Conservation (phyloP, 805 yeast genomes). For the Saccharomycopsis fermentans region DNA sequence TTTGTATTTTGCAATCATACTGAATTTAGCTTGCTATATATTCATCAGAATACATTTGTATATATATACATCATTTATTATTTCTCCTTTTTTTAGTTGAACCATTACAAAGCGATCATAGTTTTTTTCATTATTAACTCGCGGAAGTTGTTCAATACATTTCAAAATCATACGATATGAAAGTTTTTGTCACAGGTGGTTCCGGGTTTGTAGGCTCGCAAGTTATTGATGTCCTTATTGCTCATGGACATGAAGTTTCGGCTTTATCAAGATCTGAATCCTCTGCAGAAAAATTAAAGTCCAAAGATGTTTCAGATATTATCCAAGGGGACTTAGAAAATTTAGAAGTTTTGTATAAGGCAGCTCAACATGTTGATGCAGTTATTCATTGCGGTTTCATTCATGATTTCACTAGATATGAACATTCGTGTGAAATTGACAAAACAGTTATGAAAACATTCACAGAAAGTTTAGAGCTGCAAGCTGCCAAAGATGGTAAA, state of each 20-base stretch:
- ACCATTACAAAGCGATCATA: too few relatives aligned
- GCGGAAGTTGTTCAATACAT: too few relatives aligned
- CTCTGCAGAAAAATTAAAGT: slow-evolving; percentile 23
- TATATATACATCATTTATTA: too few relatives aligned
- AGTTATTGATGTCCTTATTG: slow-evolving; percentile 21
- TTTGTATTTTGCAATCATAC: too few relatives aligned
- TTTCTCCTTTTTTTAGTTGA: too few relatives aligned
- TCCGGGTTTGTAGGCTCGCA: slow-evolving; percentile 27
- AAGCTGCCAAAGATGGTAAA: background rate
- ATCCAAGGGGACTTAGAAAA: slow-evolving; percentile 26
- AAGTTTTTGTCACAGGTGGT: slow-evolving; percentile 29
- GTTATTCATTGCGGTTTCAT: slow-evolving; percentile 30
- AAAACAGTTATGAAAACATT: slow-evolving; percentile 24
- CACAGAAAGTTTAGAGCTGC: background rate
- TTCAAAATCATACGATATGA: slow-evolving; percentile 16
- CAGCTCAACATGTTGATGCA: slow-evolving; percentile 27
- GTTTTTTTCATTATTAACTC: too few relatives aligned
- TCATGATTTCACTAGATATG: slow-evolving; percentile 21
- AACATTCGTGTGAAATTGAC: slow-evolving; percentile 21
- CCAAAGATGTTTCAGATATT: slow-evolving; percentile 21
- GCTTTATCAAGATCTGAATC: slow-evolving; percentile 28
- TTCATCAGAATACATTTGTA: too few relatives aligned
- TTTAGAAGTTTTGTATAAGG: slow-evolving; percentile 23
- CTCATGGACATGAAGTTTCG: slow-evolving; percentile 23
- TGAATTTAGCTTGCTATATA: too few relatives aligned